phyloP scores from a whole-genome alignment of 2,329 filamentous ascomycete species.

The Penicillium sumatraense region DNA sequence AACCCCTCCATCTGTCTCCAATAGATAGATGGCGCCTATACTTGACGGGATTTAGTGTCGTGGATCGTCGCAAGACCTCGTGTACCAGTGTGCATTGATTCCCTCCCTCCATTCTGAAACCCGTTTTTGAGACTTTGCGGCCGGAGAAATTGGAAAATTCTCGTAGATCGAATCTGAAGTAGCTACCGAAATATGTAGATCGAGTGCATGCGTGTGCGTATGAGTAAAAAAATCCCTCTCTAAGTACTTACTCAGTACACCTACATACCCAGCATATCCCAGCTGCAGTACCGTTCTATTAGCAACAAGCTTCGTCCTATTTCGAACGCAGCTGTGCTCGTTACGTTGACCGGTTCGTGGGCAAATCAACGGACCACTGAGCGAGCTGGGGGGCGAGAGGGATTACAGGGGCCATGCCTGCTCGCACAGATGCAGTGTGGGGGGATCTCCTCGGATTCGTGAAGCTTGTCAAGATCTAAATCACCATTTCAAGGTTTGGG shows the following conservation, averaged over 20 bases:
- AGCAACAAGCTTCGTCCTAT: constrained; percentile 20
- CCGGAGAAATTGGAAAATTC: neutral
- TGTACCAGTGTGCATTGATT: neutral
- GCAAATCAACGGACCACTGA: constrained; percentile 13
- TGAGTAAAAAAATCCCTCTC: neutral
- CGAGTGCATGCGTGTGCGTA: neutral
- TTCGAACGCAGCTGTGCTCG: constrained; percentile 7
- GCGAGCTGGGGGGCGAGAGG: neutral
- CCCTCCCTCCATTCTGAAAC: constrained; percentile 2
- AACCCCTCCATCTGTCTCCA: neutral
- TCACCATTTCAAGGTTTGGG: neutral
- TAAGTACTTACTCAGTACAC: too few species aligned
- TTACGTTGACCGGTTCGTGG: constrained; percentile 16
- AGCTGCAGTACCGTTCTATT: constrained; percentile 3
- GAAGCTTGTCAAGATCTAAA: constrained; percentile 25
- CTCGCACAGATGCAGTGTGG: constrained; percentile 20
- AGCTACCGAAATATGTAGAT: neutral
- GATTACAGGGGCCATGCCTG: constrained; percentile 19
- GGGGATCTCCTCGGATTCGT: constrained; percentile 19
- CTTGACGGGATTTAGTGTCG: neutral
- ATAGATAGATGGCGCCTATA: neutral
- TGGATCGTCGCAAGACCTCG: constrained; percentile 1
- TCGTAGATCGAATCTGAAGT: neutral
- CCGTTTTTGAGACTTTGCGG: neutral
- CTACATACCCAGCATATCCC: neutral